Evolutionary conservation across 495 filamentous ascomycete genomes (phyloP), one percentile per base, ranked within the genome.

Genomic region (Hypoxylon crocopeplum): DNA sequence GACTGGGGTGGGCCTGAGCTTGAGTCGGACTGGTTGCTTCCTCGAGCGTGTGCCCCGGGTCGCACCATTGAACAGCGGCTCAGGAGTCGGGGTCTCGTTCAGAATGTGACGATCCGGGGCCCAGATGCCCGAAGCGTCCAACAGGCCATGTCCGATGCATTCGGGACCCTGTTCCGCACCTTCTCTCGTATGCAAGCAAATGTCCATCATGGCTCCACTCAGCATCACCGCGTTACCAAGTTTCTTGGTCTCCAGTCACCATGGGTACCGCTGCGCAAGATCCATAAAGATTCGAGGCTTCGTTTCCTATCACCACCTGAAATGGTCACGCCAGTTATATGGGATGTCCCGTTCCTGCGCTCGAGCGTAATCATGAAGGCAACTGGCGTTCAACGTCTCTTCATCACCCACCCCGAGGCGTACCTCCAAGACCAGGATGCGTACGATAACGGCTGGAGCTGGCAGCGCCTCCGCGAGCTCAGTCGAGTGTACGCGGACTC

Each of bases 231-330:
- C 21, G 49, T 70, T 13, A 22, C 69, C n/a, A 72, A 76, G 33
- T 82, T 75, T 50, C 69, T 77, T n/a, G 81, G 78, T 8, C 70
- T 83, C 15, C 72, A 78, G 21, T 81, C 82, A 39, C 63, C 79
- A 6, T 89, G 86, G 79, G 75, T 88, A 7, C 88, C 88, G 3
- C 72, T 92, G 15, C 81, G 88, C 20, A 92, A 92, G 64, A 64
- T 89, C 2, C 80, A 86, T 68, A 89, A 85, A 58, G 84, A 89
- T 45, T 82, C 84, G 0, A 75, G 79, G 8, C 77, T 92, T 1
- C 83, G 82, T 6, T 91, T 89, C 59, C 77, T 92, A 13, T 75
- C 76, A 17, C 77, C 78, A 1, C 73, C 83, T 1, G 88, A 92
- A 67, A 85, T 89, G 81, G 71, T 85, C 17, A 88, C 84, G 3